A percentile compares a stretch with the other conserved stretches of the same genome.
Evolutionary conservation across 2,329 filamentous ascomycete species (phyloP).

Genomic region (Phialophora macrospora): DNA sequence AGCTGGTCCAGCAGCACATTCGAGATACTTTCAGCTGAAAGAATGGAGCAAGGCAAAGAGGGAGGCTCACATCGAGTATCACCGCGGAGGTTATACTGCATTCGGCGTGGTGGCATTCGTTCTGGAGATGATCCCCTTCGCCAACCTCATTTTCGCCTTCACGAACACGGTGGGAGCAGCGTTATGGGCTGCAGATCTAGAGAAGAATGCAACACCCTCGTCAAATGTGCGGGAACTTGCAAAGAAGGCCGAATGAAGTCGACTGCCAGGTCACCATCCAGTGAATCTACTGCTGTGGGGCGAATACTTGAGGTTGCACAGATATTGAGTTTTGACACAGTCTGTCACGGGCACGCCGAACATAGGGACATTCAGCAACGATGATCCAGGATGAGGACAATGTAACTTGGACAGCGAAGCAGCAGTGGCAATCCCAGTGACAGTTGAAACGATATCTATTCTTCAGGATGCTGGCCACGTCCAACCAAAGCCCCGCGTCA

Average conservation of each 20-base stretch:
- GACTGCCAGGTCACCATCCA: slow-evolving; percentile 1
- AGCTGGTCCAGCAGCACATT: slow-evolving; percentile 59
- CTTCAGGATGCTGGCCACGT: not conserved
- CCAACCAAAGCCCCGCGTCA: slow-evolving; percentile 6
- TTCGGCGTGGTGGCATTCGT: slow-evolving; percentile 79
- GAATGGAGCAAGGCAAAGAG: slow-evolving; percentile 71
- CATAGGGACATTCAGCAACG: slow-evolving; percentile 2
- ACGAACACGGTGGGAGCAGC: slow-evolving; percentile 92
- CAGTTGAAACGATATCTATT: slow-evolving; percentile 18
- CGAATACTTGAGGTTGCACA: slow-evolving; percentile 11
- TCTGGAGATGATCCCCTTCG: slow-evolving; percentile 82
- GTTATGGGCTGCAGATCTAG: slow-evolving; percentile 90
- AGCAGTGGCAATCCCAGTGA: slow-evolving; percentile 16
- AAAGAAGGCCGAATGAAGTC: slow-evolving; percentile 42
- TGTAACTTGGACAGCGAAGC: not conserved
- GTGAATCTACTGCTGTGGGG: not conserved
- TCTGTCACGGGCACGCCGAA: slow-evolving; percentile 10
- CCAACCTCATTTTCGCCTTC: slow-evolving; percentile 82
- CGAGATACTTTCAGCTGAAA: slow-evolving; percentile 89
- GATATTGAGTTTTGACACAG: slow-evolving; percentile 2
- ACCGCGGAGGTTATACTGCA: slow-evolving; percentile 80
- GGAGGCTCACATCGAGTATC: slow-evolving; percentile 70
- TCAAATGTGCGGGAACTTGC: slow-evolving; percentile 42
- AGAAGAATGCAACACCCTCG: slow-evolving; percentile 51
- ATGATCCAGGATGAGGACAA: slow-evolving; percentile 4